Evolutionary conservation across 257 asterid species (phyloP).

Genomic region (Petrea volubilis): DNA sequence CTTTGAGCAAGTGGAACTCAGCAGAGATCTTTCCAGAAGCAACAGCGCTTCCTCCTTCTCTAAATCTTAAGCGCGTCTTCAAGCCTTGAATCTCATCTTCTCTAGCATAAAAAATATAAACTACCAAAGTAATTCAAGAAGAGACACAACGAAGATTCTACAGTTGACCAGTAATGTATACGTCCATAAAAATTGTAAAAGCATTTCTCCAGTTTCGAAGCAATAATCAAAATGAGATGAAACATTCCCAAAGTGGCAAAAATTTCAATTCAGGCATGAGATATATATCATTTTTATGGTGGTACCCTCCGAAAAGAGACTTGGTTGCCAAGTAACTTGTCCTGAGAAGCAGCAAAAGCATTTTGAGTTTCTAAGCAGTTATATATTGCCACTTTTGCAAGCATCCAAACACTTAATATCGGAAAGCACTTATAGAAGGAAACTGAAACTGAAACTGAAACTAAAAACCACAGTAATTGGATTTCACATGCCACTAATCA

Average conservation of each 20-base stretch:
- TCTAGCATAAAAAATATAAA: constrained; percentile 33
- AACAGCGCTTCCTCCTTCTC: constrained; percentile 83
- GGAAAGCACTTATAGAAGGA: neutral
- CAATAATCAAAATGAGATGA: neutral
- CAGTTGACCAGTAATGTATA: no score
- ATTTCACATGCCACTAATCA: constrained; percentile 55
- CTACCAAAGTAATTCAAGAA: neutral
- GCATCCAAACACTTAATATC: neutral
- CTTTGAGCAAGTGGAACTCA: constrained; percentile 78
- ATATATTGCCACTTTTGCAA: neutral
- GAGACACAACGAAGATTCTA: neutral
- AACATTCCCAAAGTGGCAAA: neutral
- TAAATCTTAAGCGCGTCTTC: constrained; percentile 84
- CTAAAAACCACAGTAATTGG: constrained; percentile 9
- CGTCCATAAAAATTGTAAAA: neutral
- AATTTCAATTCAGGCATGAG: neutral
- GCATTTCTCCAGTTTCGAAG: neutral
- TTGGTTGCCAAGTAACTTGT: neutral
- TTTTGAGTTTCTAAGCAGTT: neutral
- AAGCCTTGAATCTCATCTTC: constrained; percentile 89
- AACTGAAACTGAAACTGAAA: constrained; percentile 22
- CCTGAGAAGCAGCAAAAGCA: neutral
- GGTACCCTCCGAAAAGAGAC: neutral
- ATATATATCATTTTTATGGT: neutral
- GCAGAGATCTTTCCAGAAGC: constrained; percentile 94